Conservation (phyloP, 495 filamentous ascomycete genomes). For the Penicillium fimorum region DNA sequence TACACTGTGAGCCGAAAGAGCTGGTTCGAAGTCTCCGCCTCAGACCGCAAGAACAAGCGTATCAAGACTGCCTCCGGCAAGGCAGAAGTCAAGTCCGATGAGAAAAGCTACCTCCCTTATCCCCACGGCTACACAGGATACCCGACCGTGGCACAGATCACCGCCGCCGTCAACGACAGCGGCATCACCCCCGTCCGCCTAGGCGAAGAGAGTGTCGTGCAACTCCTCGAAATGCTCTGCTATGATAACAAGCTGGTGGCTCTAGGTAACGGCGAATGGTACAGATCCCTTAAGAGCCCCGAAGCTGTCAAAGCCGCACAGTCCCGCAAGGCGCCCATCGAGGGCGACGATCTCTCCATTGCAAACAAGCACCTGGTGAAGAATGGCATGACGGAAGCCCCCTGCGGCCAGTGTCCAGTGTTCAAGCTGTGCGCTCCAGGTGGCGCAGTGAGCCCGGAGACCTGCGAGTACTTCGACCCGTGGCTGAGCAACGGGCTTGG, state of each 20-base stretch:
- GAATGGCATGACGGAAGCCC: constrained; percentile 80
- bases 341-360: constrained; percentile 25
- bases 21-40: constrained; percentile 54
- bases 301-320: constrained; percentile 41
- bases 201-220: constrained; percentile 68
- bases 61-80: constrained; percentile 45
- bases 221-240: constrained; percentile 78
- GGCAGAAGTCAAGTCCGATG: constrained; percentile 31
- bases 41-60: constrained; percentile 37
- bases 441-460: constrained; percentile 82
- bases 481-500: constrained; percentile 60
- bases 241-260: constrained; percentile 72
- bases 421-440: constrained; percentile 87
- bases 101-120: constrained; percentile 55
- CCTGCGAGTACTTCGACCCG: constrained; percentile 83
- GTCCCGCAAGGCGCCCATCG: constrained; percentile 35
- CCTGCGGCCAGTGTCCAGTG: constrained; percentile 92
- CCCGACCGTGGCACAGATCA: constrained; percentile 72
- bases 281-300: constrained; percentile 47
- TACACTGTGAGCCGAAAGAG: constrained; percentile 67
- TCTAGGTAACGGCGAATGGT: constrained; percentile 48
- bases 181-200: constrained; percentile 64
- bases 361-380: constrained; percentile 31
- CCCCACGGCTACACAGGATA: constrained; percentile 70
- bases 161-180: constrained; percentile 62